These are phyloP conservation scores for Populus pruinosa DNA, from an alignment of 345 rosid species.

Conservation along the genomic window DNA sequence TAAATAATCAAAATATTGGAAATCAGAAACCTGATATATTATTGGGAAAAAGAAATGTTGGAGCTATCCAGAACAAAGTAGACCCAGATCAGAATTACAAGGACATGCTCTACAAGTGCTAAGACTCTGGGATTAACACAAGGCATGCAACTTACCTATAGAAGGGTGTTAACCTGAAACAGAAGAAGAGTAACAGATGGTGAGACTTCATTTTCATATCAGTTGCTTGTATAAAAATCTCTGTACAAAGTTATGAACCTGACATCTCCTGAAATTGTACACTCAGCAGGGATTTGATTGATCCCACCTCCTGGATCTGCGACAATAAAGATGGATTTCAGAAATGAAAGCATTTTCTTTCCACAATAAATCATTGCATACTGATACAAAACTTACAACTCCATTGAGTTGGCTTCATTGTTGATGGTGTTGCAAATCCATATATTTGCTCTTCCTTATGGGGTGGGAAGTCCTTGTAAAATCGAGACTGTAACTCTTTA, in stretches of 20 bases:
- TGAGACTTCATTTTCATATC: constrained; percentile 6
- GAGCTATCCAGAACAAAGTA: background rate
- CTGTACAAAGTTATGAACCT: constrained; percentile 45
- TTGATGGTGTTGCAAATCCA: constrained; percentile 94
- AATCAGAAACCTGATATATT: constrained; percentile 12
- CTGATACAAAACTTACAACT: constrained; percentile 50
- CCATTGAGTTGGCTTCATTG: constrained; percentile 99
- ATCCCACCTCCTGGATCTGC: constrained; percentile 97
- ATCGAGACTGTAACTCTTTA: constrained; percentile 68
- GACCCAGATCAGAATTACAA: background rate
- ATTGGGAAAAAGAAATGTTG: background rate
- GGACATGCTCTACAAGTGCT: background rate
- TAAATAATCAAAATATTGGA: constrained; percentile 13
- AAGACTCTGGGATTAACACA: background rate
- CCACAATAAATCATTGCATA: constrained; percentile 1
- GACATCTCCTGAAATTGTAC: constrained; percentile 85
- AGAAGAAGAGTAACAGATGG: constrained; percentile 2
- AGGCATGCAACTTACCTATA: constrained; percentile 63
- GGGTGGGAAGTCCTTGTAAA: constrained; percentile 88
- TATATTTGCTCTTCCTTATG: constrained; percentile 71
- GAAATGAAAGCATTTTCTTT: constrained; percentile 16
- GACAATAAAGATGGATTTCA: constrained; percentile 16
- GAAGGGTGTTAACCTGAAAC: constrained; percentile 90
- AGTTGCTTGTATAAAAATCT: background rate
- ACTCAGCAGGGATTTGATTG: constrained; percentile 94